Base-by-base conservation (phyloP, 306 rosid species). In the Echinosophora koreensis region DNA sequence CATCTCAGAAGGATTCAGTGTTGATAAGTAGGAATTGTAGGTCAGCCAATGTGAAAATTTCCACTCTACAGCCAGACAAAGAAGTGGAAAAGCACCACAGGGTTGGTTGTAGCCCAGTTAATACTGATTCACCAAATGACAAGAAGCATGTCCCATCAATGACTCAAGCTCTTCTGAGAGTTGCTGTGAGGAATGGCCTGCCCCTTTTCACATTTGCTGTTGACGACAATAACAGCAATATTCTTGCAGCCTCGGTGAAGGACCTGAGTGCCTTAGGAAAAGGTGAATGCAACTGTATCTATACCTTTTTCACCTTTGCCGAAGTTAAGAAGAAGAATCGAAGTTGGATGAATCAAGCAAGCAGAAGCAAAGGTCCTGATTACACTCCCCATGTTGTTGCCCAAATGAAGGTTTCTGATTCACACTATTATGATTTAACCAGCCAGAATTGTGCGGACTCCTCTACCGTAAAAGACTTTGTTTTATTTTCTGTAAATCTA, bases 141-240 rank as follows among this genome's bases (percentile, higher is more conserved):
- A 86, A 88, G 84, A 86, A 69, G 78, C 80, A 69, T 47, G 83
- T 75, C 74, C 84, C 96, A 51, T 55, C 92, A 47, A 62, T 83
- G 14, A 82, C 80, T 84, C 96, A 86, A 82, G 97, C 97, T 71
- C 87, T 95, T 81, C 80, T 95, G 65, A 92, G 84, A 78, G 88
- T 92, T 77, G 81, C 90, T 15, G 77, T 86, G 77, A 95, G 91
- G 87, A 95, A 89, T 86, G 94, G 94, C 44, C 86, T 83, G 69
- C 98, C 99, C 68, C 83, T 88, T 81, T 87, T 89, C 73, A 95
- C 97, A 70, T 95, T 95, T 88, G 96, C 97, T 9, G 92, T 88
- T 71, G 87, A 90, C 67, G 93, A 91, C 64, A 88, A 85, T 73
- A 12, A 13, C 51, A 72, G 82, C 75, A 82, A 89, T 69, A 85